Evolutionary conservation across 2,329 filamentous ascomycete genomes (phyloP).

Genomic region (Huntiella bhutanensis): DNA sequence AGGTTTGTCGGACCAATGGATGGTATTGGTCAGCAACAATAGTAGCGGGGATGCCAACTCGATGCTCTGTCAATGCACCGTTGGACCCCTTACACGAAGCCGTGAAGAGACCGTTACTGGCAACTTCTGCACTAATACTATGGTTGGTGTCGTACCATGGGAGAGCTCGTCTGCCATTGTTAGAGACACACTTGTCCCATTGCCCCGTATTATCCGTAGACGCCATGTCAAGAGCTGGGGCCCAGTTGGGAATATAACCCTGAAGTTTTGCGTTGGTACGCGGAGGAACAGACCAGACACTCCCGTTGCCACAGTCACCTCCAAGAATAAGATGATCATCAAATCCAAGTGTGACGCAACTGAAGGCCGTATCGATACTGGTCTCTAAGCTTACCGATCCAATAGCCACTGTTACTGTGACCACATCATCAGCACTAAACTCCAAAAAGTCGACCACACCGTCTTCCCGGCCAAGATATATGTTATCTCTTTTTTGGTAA

Average conservation of each 20-base stretch:
- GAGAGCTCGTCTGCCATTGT: slow-evolving; percentile 13
- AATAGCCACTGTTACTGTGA: slow-evolving; percentile 11
- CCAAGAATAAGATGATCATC: slow-evolving; percentile 66
- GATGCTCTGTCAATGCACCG: slow-evolving; percentile 48
- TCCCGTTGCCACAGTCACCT: slow-evolving; percentile 60
- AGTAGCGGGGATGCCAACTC: slow-evolving; percentile 50
- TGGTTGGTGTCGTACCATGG: slow-evolving; percentile 12
- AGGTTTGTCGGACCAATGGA: slow-evolving; percentile 30
- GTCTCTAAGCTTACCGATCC: slow-evolving; percentile 23
- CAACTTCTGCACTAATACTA: not conserved
- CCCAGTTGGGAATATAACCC: slow-evolving; percentile 42
- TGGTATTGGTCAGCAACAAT: slow-evolving; percentile 40
- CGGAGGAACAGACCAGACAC: slow-evolving; percentile 49
- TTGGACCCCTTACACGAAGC: slow-evolving; percentile 44
- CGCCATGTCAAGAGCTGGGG: slow-evolving; percentile 36
- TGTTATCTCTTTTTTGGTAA: slow-evolving; percentile 48
- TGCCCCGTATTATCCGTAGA: slow-evolving; percentile 24
- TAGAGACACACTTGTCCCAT: slow-evolving; percentile 16
- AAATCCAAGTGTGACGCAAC: slow-evolving; percentile 46
- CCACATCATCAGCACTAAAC: slow-evolving; percentile 36
- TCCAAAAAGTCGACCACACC: slow-evolving; percentile 59
- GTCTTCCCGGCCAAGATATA: slow-evolving; percentile 79
- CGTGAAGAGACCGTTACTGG: slow-evolving; percentile 41
- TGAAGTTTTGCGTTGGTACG: slow-evolving; percentile 28
- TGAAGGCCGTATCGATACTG: slow-evolving; percentile 66